Percentiles rank a stretch among this genome's conserved stretches.
Conservation (phyloP, 257 asterid species). For the Eucommia ulmoides region DNA sequence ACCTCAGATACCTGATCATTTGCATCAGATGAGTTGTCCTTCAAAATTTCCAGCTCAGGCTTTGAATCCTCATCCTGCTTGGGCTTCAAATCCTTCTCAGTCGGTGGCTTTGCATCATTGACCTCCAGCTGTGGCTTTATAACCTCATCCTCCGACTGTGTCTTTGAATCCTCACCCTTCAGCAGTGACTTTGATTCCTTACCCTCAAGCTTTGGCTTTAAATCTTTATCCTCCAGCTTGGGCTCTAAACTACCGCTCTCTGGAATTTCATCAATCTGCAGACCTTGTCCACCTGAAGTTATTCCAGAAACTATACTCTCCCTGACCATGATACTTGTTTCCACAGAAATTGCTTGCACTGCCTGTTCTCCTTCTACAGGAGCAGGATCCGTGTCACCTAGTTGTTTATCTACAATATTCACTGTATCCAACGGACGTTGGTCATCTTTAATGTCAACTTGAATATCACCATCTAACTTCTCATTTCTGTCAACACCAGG, state of each 20-base stretch:
- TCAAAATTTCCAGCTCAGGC: constrained; percentile 19
- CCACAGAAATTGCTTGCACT: constrained; percentile 15
- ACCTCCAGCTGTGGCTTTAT: constrained; percentile 18
- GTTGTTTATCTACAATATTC: constrained; percentile 20
- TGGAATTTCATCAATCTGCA: constrained; percentile 14
- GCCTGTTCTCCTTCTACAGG: constrained; percentile 21
- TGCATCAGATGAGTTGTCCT: constrained; percentile 23
- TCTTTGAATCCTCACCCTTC: constrained; percentile 14
- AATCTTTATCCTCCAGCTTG: constrained; percentile 14
- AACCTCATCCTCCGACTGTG: constrained; percentile 16
- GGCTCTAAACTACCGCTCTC: background rate
- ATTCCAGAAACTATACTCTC: constrained; percentile 24
- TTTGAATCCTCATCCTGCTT: constrained; percentile 14
- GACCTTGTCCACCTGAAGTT: constrained; percentile 13
- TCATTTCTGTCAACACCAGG: constrained; percentile 16
- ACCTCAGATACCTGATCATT: constrained; percentile 73
- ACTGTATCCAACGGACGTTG: constrained; percentile 12
- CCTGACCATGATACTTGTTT: constrained; percentile 16
- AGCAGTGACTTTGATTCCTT: constrained; percentile 9
- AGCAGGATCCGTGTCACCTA: constrained; percentile 15
- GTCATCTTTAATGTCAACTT: constrained; percentile 18
- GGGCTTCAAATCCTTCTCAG: background rate
- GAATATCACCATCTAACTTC: constrained; percentile 14
- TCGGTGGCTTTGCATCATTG: constrained; percentile 10
- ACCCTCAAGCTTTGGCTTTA: constrained; percentile 16